Evolutionary conservation across 768 basidiomycete genomes (phyloP).

Genomic region (Suillus decipiens): DNA sequence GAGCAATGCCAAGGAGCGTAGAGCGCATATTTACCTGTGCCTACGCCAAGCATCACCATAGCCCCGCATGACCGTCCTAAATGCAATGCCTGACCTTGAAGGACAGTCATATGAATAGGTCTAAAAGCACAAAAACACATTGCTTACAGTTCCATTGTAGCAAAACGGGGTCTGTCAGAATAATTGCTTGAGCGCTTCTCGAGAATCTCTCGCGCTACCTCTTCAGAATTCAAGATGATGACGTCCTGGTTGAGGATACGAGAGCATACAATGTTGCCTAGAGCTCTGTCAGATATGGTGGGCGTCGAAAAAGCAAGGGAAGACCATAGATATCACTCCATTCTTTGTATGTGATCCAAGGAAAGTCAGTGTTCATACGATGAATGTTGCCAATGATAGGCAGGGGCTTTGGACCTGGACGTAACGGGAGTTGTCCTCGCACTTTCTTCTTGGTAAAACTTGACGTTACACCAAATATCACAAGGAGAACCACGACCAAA

Average conservation of each 20-base stretch:
- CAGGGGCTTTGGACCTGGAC: conserved; percentile 49
- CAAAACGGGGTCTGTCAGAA: conserved; percentile 38
- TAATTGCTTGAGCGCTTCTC: conserved; percentile 45
- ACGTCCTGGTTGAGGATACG: conserved; percentile 43
- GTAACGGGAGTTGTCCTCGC: conserved; percentile 35
- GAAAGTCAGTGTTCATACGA: conserved; percentile 36
- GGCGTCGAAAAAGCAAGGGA: neutral
- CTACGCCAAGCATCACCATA: conserved; percentile 32
- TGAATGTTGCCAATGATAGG: conserved; percentile 51
- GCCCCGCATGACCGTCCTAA: conserved; percentile 40
- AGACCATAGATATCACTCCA: conserved; percentile 29
- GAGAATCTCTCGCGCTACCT: conserved; percentile 40
- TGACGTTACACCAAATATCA: neutral
- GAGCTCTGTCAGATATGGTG: neutral
- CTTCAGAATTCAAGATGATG: conserved; percentile 42
- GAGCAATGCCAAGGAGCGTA: conserved; percentile 37
- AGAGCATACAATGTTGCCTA: conserved; percentile 45
- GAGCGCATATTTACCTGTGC: conserved; percentile 29
- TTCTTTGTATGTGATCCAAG: conserved; percentile 30
- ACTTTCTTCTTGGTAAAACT: neutral
- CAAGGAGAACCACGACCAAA: neutral
- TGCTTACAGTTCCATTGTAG: conserved; percentile 42
- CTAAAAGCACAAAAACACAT: neutral
- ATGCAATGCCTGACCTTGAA: conserved; percentile 42
- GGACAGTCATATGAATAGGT: neutral